Evolutionary conservation across 345 rosid species (phyloP), one percentile per base, ranked within the genome.

Genomic region (Gossypium thurberi): DNA sequence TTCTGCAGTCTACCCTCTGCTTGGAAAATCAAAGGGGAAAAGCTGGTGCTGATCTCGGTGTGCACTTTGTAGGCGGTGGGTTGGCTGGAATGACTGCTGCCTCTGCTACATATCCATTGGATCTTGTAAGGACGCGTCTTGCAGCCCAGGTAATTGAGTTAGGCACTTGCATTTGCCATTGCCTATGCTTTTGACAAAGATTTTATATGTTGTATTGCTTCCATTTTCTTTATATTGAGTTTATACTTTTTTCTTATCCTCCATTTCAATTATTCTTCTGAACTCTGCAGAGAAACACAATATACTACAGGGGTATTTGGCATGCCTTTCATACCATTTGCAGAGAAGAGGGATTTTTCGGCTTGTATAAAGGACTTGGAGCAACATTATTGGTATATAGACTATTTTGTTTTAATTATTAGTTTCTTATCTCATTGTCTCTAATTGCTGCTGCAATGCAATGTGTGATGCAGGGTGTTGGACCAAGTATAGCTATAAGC

Each of bases 341-440:
- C 85, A 85, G 82, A 79, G 99, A 93, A 9, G 98, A 93, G 77
- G 96, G 99, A 25, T 25, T 90, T 72, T 76, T 84, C 43, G 99
- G 99, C 69, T 78, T 96, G 73, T 96, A 93, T 81, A 93, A 91
- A 84, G 99, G 99, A 71, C 93, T 96, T 80, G 98, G 99, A 79
- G 90, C 98, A 6, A 96, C 99, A 47, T 81, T 93, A 65, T 81
- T 96, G 97, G 99, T 91, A 86, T 25, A 65, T 28, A 50, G 14
- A 55, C 8, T 58, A 12, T 58, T 58, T 25, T 25, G 78, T 6
- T 53, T 57, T 47, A 51, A 12, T 14, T 67, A 42, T 74, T 50
- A 64, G 0, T 69, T 23, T 65, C 74, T 56, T 3, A 43, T 70
- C 28, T 70, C 10, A 55, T 55, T 52, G 13, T 43, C 25, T 55